phyloP scores from a whole-genome alignment of 2,329 filamentous ascomycete species.

The Byssoonygena ceratinophila region DNA sequence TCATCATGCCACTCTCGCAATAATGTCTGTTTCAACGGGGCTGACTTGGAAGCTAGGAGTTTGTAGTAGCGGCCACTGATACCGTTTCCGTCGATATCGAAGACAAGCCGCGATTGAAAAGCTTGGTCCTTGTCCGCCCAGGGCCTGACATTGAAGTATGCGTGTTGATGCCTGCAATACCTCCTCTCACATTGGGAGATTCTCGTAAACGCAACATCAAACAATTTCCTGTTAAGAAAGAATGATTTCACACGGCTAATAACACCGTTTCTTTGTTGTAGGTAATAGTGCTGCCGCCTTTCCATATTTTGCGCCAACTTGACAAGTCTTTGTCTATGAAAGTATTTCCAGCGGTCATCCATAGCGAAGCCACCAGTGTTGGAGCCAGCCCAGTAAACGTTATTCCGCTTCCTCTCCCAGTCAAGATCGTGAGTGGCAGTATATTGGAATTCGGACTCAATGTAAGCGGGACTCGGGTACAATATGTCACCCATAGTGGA shows the following conservation, averaged over 20 bases:
- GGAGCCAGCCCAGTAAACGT: constrained; percentile 49
- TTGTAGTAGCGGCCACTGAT: constrained; percentile 21
- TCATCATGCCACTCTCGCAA: constrained; percentile 23
- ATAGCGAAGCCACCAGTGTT: constrained; percentile 40
- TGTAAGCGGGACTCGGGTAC: constrained; percentile 44
- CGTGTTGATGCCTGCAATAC: constrained; percentile 15
- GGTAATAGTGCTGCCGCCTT: constrained; percentile 6
- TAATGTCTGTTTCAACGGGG: constrained; percentile 19
- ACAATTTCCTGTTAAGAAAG: constrained; percentile 13
- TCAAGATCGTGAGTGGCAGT: constrained; percentile 31
- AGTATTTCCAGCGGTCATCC: constrained; percentile 13
- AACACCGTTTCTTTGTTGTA: constrained; percentile 1
- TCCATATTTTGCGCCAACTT: constrained; percentile 15
- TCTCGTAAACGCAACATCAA: constrained; percentile 17
- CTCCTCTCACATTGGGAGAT: constrained; percentile 16
- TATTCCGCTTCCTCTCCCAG: constrained; percentile 43
- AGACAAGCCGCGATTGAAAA: constrained; percentile 16
- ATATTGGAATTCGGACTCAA: constrained; percentile 35
- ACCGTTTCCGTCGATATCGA: constrained; percentile 21
- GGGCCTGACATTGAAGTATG: constrained; percentile 13
- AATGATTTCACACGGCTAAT: constrained; percentile 6
- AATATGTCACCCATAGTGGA: constrained; percentile 37
- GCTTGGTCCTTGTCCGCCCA: constrained; percentile 17
- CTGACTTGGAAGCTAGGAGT: constrained; percentile 18
- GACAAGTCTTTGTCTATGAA: constrained; percentile 20